phyloP scores from a whole-genome alignment of 768 basidiomycete species.

The Fistulinella prunicolor region DNA sequence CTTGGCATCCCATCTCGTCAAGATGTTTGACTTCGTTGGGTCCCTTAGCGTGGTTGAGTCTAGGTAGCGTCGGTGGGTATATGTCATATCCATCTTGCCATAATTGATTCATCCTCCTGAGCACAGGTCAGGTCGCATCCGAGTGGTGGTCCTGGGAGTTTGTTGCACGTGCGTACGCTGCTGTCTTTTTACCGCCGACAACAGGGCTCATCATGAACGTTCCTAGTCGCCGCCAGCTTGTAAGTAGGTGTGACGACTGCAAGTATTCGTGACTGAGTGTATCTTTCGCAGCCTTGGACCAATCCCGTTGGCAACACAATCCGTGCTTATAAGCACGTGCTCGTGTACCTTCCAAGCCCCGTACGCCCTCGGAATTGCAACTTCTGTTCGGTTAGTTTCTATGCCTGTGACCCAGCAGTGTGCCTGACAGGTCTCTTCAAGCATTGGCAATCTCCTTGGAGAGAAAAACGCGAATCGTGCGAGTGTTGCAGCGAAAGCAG shows the following conservation, averaged over 20 bases:
- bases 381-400: constrained; percentile 71
- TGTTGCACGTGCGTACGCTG: constrained; percentile 42
- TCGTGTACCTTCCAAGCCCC: constrained; percentile 82
- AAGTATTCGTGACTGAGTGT: constrained; percentile 12
- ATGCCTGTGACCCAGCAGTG: not conserved
- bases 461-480: constrained; percentile 74
- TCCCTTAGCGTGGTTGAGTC: constrained; percentile 67
- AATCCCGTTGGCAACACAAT: constrained; percentile 80
- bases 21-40: constrained; percentile 66
- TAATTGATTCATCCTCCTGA: not conserved
- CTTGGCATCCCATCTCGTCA: constrained; percentile 79
- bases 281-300: constrained; percentile 63
- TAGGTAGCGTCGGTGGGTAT: constrained; percentile 70
- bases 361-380: constrained; percentile 75
- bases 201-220: not conserved
- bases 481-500: constrained; percentile 58
- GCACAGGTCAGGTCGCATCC: constrained; percentile 66
- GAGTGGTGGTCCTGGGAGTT: constrained; percentile 99
- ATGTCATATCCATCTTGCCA: not conserved
- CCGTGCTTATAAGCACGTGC: constrained; percentile 71
- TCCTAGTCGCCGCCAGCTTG: constrained; percentile 51
- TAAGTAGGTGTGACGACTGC: constrained; percentile 23
- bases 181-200: not conserved
- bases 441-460: constrained; percentile 87
- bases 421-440: too few relatives aligned